A percentile compares a stretch with the other conserved stretches of the same genome.
Conservation (phyloP, 331 rosid species). For the Malus hybrid region DNA sequence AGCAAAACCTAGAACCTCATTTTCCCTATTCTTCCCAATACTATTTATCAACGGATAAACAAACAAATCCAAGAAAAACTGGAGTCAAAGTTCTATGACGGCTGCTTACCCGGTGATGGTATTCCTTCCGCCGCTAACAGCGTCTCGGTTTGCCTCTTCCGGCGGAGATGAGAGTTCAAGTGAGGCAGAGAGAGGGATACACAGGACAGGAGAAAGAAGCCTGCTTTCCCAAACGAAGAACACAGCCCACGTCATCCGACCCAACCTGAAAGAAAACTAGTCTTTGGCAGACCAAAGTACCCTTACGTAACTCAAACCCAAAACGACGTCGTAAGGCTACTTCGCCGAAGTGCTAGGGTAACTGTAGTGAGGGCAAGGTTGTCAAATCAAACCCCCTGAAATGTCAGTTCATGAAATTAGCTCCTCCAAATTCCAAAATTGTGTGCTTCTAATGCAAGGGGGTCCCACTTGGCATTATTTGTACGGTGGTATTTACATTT, state of each 20-base stretch:
- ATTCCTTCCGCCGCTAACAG: background rate
- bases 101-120: background rate
- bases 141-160: background rate
- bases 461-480: too few species aligned
- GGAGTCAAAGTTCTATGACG: background rate
- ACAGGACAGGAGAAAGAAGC: background rate
- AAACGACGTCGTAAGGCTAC: too few species aligned
- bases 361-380: too few species aligned
- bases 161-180: background rate
- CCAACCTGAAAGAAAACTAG: too few species aligned
- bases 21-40: background rate
- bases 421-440: too few species aligned
- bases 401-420: too few species aligned
- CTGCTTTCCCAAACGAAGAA: background rate
- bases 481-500: too few species aligned
- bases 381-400: too few species aligned
- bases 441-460: too few species aligned
- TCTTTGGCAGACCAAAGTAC: background rate
- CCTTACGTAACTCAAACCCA: background rate
- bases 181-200: background rate
- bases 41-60: background rate
- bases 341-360: too few species aligned
- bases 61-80: background rate
- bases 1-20: background rate
- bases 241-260: background rate